These are phyloP conservation scores for Kodamaea neixiangensis DNA, from an alignment of 805 yeast genomes.

Conservation along the genomic window DNA sequence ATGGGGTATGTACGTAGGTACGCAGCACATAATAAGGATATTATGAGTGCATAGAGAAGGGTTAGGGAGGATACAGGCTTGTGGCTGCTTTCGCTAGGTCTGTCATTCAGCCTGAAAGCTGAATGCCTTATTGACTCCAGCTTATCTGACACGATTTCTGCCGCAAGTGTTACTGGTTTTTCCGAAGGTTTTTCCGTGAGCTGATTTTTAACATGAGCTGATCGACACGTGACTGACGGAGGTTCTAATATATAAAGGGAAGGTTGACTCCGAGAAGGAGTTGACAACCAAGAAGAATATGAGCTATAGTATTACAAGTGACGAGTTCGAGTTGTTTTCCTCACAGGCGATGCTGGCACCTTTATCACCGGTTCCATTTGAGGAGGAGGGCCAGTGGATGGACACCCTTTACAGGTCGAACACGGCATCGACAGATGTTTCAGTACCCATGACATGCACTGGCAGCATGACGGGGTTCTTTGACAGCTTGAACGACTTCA, in stretches of 20 bases:
- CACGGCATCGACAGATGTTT: slow-evolving; percentile 1
- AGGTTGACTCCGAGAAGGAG: neutral
- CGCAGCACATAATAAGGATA: too few species aligned
- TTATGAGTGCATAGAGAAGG: too few species aligned
- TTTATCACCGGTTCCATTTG: slow-evolving; percentile 6
- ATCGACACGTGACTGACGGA: neutral
- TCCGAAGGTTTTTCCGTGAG: neutral
- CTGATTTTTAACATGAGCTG: neutral
- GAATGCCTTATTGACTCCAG: too few species aligned
- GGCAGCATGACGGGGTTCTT: slow-evolving; percentile 9
- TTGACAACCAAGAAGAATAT: neutral
- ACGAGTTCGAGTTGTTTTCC: slow-evolving; percentile 6
- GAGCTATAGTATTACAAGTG: slow-evolving; percentile 1
- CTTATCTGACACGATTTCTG: neutral
- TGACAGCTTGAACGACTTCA: slow-evolving; percentile 8
- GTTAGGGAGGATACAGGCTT: too few species aligned
- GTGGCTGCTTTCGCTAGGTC: too few species aligned
- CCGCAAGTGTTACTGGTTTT: neutral
- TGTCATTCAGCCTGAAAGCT: too few species aligned
- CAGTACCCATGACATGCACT: slow-evolving; percentile 6
- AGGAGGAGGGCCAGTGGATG: slow-evolving; percentile 4
- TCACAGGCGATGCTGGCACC: slow-evolving; percentile 9
- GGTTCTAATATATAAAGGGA: neutral
- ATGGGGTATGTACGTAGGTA: too few species aligned
- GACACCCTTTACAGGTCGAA: slow-evolving; percentile 3